Percentiles rank a stretch among this genome's conserved stretches.
Evolutionary conservation across 768 basidiomycete genomes (phyloP).

Genomic region (Lactifluus hygrophoroides): DNA sequence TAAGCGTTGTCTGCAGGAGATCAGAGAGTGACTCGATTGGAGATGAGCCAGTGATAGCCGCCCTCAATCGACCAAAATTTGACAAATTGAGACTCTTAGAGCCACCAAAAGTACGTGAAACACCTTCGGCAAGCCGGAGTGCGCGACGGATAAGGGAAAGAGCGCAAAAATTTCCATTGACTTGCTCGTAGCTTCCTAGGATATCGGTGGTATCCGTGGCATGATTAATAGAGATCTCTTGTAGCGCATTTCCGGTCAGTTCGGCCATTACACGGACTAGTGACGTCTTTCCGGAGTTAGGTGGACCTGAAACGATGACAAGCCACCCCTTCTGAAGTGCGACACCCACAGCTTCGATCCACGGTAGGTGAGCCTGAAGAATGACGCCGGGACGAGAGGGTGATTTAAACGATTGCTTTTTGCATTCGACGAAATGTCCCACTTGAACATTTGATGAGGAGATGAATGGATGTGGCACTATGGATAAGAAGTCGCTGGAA

Average conservation of each 20-base stretch:
- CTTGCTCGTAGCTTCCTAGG: conserved; percentile 92
- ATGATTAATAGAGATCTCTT: conserved; percentile 71
- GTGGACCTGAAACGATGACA: conserved; percentile 75
- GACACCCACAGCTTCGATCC: conserved; percentile 67
- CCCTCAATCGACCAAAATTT: conserved; percentile 1
- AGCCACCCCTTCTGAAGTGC: conserved; percentile 77
- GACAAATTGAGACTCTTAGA: conserved; percentile 3
- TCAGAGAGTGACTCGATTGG: neutral
- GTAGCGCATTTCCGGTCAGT: conserved; percentile 56
- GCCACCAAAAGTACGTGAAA: conserved; percentile 30
- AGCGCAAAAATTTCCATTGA: conserved; percentile 43
- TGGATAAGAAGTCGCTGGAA: conserved; percentile 22
- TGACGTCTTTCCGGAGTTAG: conserved; percentile 70
- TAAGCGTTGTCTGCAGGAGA: conserved; percentile 25
- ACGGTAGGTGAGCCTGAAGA: conserved; percentile 52
- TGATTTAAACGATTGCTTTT: conserved; percentile 29
- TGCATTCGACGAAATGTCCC: conserved; percentile 46
- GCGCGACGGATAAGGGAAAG: conserved; percentile 34
- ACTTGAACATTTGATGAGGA: conserved; percentile 49
- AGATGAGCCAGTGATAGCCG: neutral
- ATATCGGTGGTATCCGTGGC: conserved; percentile 92
- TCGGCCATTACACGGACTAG: conserved; percentile 63
- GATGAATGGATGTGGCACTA: conserved; percentile 33
- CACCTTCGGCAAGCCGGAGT: conserved; percentile 31
- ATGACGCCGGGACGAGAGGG: conserved; percentile 38